These are phyloP conservation scores for Kodamaea plutei DNA, from an alignment of 1,139 yeast genomes.

Conservation along the genomic window DNA sequence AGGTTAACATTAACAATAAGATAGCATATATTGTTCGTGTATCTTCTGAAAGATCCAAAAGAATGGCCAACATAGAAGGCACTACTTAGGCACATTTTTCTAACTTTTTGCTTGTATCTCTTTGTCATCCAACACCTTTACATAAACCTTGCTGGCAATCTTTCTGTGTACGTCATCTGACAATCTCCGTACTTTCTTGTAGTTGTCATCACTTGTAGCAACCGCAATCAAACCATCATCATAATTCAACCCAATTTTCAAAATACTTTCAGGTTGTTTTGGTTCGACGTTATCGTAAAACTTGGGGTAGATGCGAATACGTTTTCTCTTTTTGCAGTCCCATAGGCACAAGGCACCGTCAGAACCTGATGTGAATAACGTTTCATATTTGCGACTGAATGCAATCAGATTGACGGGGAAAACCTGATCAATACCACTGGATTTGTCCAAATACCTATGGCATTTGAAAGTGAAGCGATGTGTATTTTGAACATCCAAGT, in stretches of 20 bases:
- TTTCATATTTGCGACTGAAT: slow-evolving; percentile 41
- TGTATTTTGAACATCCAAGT: slow-evolving; percentile 40
- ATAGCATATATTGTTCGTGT: too few species aligned
- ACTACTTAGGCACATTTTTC: too few species aligned
- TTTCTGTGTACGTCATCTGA: slow-evolving; percentile 11
- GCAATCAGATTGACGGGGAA: slow-evolving; percentile 72
- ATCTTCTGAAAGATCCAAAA: too few species aligned
- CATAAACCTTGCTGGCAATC: slow-evolving; percentile 13
- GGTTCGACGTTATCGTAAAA: slow-evolving; percentile 20
- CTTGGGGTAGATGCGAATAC: slow-evolving; percentile 55
- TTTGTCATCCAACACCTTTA: slow-evolving; percentile 5
- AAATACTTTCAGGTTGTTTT: slow-evolving; percentile 33
- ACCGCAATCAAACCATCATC: slow-evolving; percentile 43
- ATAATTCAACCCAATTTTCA: slow-evolving; percentile 42
- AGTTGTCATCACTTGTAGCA: slow-evolving; percentile 58
- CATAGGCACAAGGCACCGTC: slow-evolving; percentile 76
- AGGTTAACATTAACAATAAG: too few species aligned
- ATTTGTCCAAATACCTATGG: slow-evolving; percentile 50
- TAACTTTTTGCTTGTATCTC: slow-evolving; percentile 4
- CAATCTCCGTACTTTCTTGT: slow-evolving; percentile 12
- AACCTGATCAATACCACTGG: slow-evolving; percentile 54
- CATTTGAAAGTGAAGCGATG: slow-evolving; percentile 79
- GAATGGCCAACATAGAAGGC: too few species aligned
- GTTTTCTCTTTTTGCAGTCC: slow-evolving; percentile 63
- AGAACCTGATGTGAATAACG: slow-evolving; percentile 68